Evolutionary conservation across 129 eudicot species (phyloP).

Genomic region (Lactuca saligna): DNA sequence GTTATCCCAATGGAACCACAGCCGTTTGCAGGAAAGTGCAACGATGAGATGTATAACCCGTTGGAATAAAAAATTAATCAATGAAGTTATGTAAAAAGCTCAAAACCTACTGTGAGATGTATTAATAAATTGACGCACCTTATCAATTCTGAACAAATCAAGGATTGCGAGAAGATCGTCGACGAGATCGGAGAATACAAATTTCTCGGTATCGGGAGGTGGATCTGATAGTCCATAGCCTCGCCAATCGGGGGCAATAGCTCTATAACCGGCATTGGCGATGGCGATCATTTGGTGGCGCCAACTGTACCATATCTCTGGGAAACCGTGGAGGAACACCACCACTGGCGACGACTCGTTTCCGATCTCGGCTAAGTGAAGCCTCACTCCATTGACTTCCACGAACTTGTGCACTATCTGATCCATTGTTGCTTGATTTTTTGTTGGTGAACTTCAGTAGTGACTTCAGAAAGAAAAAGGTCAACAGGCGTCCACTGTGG

Average conservation of each 20-base stretch:
- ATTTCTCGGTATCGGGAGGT: constrained; percentile 23
- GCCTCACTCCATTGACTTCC: constrained; percentile 15
- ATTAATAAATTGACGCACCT: constrained; percentile 8
- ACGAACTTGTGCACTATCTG: constrained; percentile 18
- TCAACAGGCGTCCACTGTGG: background rate
- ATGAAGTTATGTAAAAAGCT: background rate
- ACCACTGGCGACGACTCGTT: constrained; percentile 32
- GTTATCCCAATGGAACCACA: too few relatives aligned
- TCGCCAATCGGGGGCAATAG: constrained; percentile 29
- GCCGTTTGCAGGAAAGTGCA: too few relatives aligned
- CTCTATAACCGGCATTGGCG: constrained; percentile 35
- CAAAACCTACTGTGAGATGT: background rate
- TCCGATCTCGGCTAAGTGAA: constrained; percentile 35
- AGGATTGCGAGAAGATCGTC: constrained; percentile 39
- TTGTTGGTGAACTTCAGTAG: background rate
- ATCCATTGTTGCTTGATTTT: constrained; percentile 16
- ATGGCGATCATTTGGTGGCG: constrained; percentile 51
- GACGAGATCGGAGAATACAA: constrained; percentile 31
- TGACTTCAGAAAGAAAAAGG: background rate
- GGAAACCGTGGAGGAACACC: constrained; percentile 53
- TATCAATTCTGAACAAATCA: constrained; percentile 24
- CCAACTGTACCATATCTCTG: constrained; percentile 63
- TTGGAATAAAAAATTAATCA: too few relatives aligned
- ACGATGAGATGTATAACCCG: too few relatives aligned
- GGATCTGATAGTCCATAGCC: constrained; percentile 48